phyloP scores from a whole-genome alignment of 306 rosid species.

The Echinosophora koreensis region DNA sequence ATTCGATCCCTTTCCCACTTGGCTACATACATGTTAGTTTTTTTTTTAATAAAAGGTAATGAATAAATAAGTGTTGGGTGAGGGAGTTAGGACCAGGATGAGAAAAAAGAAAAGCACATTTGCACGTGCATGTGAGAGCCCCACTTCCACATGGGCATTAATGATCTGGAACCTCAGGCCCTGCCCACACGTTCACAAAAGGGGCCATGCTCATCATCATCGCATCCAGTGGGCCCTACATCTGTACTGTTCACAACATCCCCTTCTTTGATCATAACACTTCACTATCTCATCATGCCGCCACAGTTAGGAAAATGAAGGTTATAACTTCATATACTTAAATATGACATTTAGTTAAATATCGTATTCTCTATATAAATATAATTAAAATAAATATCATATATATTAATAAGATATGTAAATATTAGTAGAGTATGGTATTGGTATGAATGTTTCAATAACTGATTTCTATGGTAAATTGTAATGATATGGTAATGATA shows the following conservation, averaged over 20 bases:
- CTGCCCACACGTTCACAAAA: slow-evolving; percentile 72
- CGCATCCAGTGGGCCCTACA: slow-evolving; percentile 58
- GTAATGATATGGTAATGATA: not conserved
- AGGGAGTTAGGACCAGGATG: slow-evolving; percentile 50
- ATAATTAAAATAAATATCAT: no score
- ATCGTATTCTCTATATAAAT: no score
- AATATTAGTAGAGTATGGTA: no score
- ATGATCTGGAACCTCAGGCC: slow-evolving; percentile 60
- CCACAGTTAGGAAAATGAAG: not conserved
- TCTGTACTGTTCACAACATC: slow-evolving; percentile 57
- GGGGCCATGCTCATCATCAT: slow-evolving; percentile 43
- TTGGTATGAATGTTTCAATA: not conserved
- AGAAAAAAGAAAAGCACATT: slow-evolving; percentile 51
- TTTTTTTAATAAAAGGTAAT: not conserved
- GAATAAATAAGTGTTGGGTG: not conserved
- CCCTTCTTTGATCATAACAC: slow-evolving; percentile 54
- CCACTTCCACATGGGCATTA: slow-evolving; percentile 86
- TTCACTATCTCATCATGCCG: slow-evolving; percentile 51
- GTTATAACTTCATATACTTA: no score
- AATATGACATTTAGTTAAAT: no score
- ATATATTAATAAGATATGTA: no score
- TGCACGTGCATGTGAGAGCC: slow-evolving; percentile 84
- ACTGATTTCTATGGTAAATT: not conserved
- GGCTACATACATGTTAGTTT: slow-evolving; percentile 11
- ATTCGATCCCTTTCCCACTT: slow-evolving; percentile 36